phyloP scores from a whole-genome alignment of 2,329 filamentous ascomycete genomes.

The Ophiocordyceps polyrhachis-furcata region DNA sequence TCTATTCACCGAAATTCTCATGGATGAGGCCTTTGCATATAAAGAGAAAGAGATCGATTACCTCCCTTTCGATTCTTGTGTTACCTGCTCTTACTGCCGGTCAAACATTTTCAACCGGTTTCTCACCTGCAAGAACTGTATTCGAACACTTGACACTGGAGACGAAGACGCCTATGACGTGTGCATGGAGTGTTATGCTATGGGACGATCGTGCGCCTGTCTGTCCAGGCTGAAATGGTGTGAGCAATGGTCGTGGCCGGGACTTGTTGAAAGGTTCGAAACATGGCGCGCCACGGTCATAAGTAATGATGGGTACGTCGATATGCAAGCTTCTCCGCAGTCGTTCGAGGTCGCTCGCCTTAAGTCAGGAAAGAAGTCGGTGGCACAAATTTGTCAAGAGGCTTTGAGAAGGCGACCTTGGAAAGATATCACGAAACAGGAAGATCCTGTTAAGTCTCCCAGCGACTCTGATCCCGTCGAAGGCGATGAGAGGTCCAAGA shows the following conservation, averaged over 20 bases:
- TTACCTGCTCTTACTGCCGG: constrained; percentile 90
- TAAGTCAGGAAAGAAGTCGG: constrained; percentile 51
- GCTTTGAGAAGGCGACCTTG: constrained; percentile 65
- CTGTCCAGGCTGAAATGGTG: constrained; percentile 76
- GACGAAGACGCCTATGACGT: constrained; percentile 81
- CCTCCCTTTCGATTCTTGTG: constrained; percentile 69
- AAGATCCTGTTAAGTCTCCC: constrained; percentile 26
- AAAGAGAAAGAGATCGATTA: constrained; percentile 57
- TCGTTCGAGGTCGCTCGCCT: constrained; percentile 52
- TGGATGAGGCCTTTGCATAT: constrained; percentile 70
- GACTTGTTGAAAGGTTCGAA: constrained; percentile 62
- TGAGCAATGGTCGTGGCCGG: constrained; percentile 78
- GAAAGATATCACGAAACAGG: constrained; percentile 56
- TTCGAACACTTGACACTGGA: constrained; percentile 44
- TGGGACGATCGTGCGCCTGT: constrained; percentile 85
- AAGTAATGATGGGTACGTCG: constrained; percentile 48
- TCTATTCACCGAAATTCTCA: constrained; percentile 59
- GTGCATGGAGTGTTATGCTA: constrained; percentile 97
- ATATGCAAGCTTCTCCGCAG: constrained; percentile 46
- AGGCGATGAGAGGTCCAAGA: constrained; percentile 39
- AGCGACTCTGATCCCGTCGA: constrained; percentile 38
- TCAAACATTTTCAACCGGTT: constrained; percentile 97
- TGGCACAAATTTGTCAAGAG: constrained; percentile 88
- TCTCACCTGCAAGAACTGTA: constrained; percentile 74
- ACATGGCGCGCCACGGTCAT: constrained; percentile 66